Percentiles rank a stretch among this genome's conserved stretches.
These are phyloP conservation scores for Acanthamoeba healyi DNA, from an alignment of 208 protist genomes.

Conservation along the genomic window DNA sequence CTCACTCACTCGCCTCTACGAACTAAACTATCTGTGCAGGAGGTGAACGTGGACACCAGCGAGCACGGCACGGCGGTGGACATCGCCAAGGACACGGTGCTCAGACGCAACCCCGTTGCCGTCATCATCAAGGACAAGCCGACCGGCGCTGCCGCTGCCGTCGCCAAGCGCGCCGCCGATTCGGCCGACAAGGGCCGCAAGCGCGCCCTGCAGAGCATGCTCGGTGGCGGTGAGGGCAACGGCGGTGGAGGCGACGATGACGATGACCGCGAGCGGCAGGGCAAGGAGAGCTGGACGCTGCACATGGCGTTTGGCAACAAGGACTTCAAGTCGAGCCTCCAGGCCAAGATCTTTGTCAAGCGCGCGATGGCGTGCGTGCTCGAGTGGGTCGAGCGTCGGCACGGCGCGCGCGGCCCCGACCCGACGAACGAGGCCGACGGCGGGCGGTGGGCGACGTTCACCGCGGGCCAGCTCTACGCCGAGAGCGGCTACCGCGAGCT, in stretches of 20 bases:
- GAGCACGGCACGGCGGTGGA: constrained; percentile 9
- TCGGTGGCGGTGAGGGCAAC: not conserved
- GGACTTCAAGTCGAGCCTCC: constrained; percentile 53
- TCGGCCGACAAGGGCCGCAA: not conserved
- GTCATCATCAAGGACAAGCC: constrained; percentile 18
- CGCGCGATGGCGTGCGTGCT: constrained; percentile 12
- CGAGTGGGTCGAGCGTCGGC: constrained; percentile 6
- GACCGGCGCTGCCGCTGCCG: not conserved
- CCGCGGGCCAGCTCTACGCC: not conserved
- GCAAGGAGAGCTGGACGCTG: constrained; percentile 53
- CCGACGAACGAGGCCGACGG: not conserved
- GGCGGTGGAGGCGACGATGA: not conserved
- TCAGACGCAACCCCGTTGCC: constrained; percentile 12
- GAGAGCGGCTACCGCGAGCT: not conserved
- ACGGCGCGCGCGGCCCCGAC: not conserved
- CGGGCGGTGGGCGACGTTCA: constrained; percentile 5
- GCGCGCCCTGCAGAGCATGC: constrained; percentile 4
- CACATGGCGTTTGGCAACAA: constrained; percentile 47
- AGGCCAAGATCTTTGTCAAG: not conserved
- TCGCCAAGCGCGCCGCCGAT: not conserved
- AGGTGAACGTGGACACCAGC: constrained; percentile 38
- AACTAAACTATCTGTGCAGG: too few species aligned
- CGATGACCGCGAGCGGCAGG: not conserved
- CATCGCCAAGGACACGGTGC: not conserved
- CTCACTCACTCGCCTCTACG: too few species aligned